Evolutionary conservation across 495 filamentous ascomycete species (phyloP).

Genomic region (Chaetomidium leptoderma): DNA sequence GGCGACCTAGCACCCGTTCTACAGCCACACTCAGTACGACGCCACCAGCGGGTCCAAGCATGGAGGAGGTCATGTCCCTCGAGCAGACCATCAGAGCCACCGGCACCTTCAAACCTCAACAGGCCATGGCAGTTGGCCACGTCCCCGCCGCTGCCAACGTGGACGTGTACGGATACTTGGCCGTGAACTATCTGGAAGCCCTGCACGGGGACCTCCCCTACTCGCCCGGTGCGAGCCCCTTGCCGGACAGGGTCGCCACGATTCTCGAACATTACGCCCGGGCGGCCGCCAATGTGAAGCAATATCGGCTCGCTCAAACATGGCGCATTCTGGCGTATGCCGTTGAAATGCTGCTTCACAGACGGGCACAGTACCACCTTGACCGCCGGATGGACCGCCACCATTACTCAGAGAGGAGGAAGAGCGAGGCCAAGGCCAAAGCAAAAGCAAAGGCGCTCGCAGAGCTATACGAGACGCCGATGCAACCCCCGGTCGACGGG

Average conservation of each 20-base stretch:
- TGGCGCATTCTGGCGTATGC: slow-evolving; percentile 67
- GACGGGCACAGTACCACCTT: slow-evolving; percentile 55
- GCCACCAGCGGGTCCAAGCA: slow-evolving; percentile 51
- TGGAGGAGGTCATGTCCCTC: slow-evolving; percentile 53
- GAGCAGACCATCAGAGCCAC: slow-evolving; percentile 58
- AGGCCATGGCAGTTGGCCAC: slow-evolving; percentile 58
- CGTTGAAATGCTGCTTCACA: slow-evolving; percentile 55
- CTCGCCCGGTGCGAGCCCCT: slow-evolving; percentile 21
- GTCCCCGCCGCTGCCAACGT: slow-evolving; percentile 53
- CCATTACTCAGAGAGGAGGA: slow-evolving; percentile 21
- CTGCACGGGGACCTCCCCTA: slow-evolving; percentile 40
- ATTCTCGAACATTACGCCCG: slow-evolving; percentile 61
- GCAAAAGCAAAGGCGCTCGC: slow-evolving; percentile 4
- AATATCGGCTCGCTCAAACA: slow-evolving; percentile 65
- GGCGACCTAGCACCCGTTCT: slow-evolving; percentile 39
- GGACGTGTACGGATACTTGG: slow-evolving; percentile 55
- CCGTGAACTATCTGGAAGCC: slow-evolving; percentile 53
- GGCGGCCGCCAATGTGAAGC: slow-evolving; percentile 54
- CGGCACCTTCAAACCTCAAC: slow-evolving; percentile 51
- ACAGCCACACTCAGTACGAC: slow-evolving; percentile 48
- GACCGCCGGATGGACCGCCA: slow-evolving; percentile 38
- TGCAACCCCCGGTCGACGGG: slow-evolving; percentile 19
- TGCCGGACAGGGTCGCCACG: slow-evolving; percentile 42
- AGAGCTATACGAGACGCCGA: slow-evolving; percentile 11
- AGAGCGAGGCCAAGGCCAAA: slow-evolving; percentile 26